Percentiles rank a stretch among this genome's conserved stretches.
These are phyloP conservation scores for Russula griseocarnosa DNA, from an alignment of 768 basidiomycete species.

Conservation along the genomic window DNA sequence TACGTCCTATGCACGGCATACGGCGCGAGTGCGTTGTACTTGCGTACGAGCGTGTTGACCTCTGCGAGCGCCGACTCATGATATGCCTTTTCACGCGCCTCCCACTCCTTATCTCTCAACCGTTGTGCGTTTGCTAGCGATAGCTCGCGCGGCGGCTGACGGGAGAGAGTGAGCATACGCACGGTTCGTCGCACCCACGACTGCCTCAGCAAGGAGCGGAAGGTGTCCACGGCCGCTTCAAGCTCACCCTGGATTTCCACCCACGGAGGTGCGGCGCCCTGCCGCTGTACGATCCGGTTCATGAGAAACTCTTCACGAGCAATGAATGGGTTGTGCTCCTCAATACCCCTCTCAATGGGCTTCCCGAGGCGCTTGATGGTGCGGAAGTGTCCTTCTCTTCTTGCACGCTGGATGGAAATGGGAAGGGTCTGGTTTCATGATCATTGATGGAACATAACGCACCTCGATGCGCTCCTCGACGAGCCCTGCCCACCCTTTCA, in stretches of 20 bases:
- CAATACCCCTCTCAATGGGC: constrained; percentile 42
- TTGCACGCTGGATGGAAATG: constrained; percentile 48
- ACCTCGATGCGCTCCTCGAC: constrained; percentile 83
- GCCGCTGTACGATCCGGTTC: constrained; percentile 79
- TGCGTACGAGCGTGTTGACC: constrained; percentile 68
- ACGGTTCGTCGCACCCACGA: constrained; percentile 76
- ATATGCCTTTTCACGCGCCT: constrained; percentile 58
- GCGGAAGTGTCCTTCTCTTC: constrained; percentile 65
- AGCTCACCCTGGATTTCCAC: constrained; percentile 77
- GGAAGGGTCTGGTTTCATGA: not conserved
- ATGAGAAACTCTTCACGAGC: constrained; percentile 75
- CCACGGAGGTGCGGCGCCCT: constrained; percentile 85
- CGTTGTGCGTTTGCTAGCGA: constrained; percentile 37
- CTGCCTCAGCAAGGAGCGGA: constrained; percentile 59
- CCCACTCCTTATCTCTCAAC: constrained; percentile 67
- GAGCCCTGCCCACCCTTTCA: constrained; percentile 73
- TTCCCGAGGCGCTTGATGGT: constrained; percentile 63
- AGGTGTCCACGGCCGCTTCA: constrained; percentile 55
- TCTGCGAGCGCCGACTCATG: constrained; percentile 67
- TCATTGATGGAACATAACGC: constrained; percentile 9
- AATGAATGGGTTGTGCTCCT: constrained; percentile 62
- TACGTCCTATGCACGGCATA: constrained; percentile 68
- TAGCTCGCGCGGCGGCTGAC: constrained; percentile 40
- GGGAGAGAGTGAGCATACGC: constrained; percentile 50
- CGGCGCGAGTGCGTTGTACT: constrained; percentile 78